Evolutionary conservation across 139 green algal species (phyloP), one percentile per base, ranked within the genome.

Genomic region (Tetradesmus obliquus): DNA sequence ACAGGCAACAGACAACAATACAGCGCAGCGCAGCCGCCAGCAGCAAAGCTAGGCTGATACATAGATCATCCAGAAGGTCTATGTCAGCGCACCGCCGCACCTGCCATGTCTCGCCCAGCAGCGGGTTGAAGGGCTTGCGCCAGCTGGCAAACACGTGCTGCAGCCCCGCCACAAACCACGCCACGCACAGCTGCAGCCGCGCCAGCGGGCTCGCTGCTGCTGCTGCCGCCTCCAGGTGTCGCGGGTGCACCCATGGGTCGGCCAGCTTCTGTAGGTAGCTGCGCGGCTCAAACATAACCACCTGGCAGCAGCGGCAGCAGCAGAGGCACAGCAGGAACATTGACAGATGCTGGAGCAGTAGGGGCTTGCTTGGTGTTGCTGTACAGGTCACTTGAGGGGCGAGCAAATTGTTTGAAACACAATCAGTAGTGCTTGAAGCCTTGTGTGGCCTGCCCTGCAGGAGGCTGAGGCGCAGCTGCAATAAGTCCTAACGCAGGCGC

Each of bases 261-360:
- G 96, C 92, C 51, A 98, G 93, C 91, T 98, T 98, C 66, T 98
- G 91, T 51, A 98, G 93, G 91, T 98, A 98, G 85, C 90, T 95
- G 7, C 97, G 93, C 12, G 96, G 95, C 93, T 98, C 96, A 90
- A 98, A 98, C 87, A 97, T 97, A 60, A 91, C 53, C 13, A 86
- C 81, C 81, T 86, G 81, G 45, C 54, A 55, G 81, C 51, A n/a
- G 66, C 66, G n/a, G 60, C 60, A 15, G 17, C 66, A 76, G 66
- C 66, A 76, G 17, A 19, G 66, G 7, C 62, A 17, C 10, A 19
- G 32, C 32, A 72, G 57, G 57, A 66, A 9, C 57, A 45, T 45
- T 45, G 32, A 45, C 32, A 45, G 32, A 45, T 45, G 32, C 32
- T 45, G 32, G 32, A 45, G 32, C 32, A 45, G 32, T 45, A 45